Evolutionary conservation across 345 rosid species (phyloP).

Genomic region (Combretum micranthum): DNA sequence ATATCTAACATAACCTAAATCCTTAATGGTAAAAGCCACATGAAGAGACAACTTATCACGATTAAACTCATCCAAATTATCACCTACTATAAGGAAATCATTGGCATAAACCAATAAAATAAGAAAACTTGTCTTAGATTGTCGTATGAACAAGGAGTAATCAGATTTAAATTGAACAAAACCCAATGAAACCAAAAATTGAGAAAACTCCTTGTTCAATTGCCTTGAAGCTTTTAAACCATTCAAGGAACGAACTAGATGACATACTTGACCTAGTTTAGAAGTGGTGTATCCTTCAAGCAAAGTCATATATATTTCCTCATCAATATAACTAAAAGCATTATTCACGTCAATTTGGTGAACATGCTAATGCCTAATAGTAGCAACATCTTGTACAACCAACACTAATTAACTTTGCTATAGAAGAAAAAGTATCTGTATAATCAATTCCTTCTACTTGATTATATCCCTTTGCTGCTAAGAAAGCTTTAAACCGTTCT

Average conservation of each 20-base stretch:
- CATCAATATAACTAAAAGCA: not conserved
- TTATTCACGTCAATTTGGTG: not conserved
- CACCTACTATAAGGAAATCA: too few species aligned
- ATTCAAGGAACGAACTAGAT: not conserved
- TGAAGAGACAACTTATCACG: too few species aligned
- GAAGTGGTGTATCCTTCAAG: not conserved
- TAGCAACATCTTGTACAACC: not conserved
- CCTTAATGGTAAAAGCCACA: too few species aligned
- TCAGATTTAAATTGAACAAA: not conserved
- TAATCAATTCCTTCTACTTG: not conserved
- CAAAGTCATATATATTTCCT: not conserved
- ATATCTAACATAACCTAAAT: too few species aligned
- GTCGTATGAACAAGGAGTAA: not conserved
- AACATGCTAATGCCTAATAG: not conserved
- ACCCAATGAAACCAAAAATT: not conserved
- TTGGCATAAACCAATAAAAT: too few species aligned
- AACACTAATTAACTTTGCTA: not conserved
- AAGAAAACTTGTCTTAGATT: too few species aligned
- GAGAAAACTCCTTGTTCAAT: not conserved
- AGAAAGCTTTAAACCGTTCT: not conserved
- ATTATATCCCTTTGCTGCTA: not conserved
- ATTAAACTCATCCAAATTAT: too few species aligned
- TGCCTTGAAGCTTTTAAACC: not conserved
- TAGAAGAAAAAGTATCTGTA: not conserved
- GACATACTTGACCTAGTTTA: not conserved